Conservation (phyloP, 257 asterid species). For the Cinchona pubescens region DNA sequence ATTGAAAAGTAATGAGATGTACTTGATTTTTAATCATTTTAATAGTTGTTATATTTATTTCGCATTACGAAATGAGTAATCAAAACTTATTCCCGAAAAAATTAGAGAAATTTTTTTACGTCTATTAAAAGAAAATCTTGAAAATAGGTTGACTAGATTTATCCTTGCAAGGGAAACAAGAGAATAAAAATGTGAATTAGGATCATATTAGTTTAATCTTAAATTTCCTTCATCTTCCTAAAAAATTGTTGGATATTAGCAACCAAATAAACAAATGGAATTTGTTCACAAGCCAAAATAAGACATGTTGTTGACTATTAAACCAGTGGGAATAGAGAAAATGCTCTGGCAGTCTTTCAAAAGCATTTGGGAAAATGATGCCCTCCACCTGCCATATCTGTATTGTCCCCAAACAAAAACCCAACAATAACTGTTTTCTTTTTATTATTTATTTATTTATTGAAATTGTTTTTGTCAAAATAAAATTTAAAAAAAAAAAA, state of each 20-base stretch:
- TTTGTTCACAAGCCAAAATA: conserved; percentile 19
- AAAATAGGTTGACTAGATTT: not conserved
- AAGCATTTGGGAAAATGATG: conserved; percentile 6
- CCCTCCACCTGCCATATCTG: conserved; percentile 14
- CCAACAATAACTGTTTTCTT: not conserved
- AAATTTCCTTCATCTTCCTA: not conserved
- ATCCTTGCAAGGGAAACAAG: not conserved
- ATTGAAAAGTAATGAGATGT: no score
- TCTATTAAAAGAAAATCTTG: no score
- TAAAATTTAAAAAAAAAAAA: not conserved
- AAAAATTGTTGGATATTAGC: not conserved
- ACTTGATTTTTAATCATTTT: no score
- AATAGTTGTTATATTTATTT: no score
- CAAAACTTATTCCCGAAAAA: no score
- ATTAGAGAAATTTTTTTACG: no score
- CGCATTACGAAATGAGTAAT: no score
- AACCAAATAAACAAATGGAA: not conserved
- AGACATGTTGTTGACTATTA: conserved; percentile 1
- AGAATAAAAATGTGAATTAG: not conserved
- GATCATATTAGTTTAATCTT: not conserved
- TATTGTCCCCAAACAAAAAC: not conserved
- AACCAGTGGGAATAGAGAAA: conserved; percentile 15
- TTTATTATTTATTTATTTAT: not conserved
- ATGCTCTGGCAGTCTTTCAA: conserved; percentile 23
- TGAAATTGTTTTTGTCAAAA: not conserved